Percentiles rank a stretch among this genome's conserved stretches.
Evolutionary conservation across 2,329 filamentous ascomycete species (phyloP).

Genomic region (Pseudocercospora eumusae): DNA sequence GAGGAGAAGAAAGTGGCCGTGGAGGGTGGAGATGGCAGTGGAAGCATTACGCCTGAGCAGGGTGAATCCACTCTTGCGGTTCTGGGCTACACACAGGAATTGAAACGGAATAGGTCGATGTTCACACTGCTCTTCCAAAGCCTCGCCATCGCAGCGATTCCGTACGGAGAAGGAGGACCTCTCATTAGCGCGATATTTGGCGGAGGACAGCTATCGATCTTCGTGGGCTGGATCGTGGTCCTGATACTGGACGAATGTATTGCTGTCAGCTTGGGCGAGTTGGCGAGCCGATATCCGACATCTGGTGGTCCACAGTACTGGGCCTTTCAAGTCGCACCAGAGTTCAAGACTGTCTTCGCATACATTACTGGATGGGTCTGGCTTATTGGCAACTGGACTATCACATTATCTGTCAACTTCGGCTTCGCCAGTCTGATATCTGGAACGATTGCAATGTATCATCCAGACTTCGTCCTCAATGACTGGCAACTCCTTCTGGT

Average conservation of each 20-base stretch:
- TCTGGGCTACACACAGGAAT: conserved; percentile 60
- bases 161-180: conserved; percentile 61
- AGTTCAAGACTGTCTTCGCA: conserved; percentile 52
- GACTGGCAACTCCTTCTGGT: conserved; percentile 70
- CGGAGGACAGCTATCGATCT: conserved; percentile 67
- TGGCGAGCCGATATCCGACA: conserved; percentile 74
- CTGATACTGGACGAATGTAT: conserved; percentile 70
- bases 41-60: conserved; percentile 4
- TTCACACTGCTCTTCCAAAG: conserved; percentile 63
- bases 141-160: conserved; percentile 53
- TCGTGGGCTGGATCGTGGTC: conserved; percentile 70
- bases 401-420: conserved; percentile 76
- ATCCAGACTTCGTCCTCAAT: conserved; percentile 55
- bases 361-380: conserved; percentile 76
- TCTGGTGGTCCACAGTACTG: conserved; percentile 77
- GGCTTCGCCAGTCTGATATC: conserved; percentile 58
- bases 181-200: conserved; percentile 55
- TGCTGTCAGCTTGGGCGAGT: conserved; percentile 66
- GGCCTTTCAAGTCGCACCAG: conserved; percentile 66
- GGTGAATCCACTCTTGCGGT: conserved; percentile 14
- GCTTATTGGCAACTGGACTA: conserved; percentile 76
- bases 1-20: conserved; percentile 8
- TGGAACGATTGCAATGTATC: conserved; percentile 54
- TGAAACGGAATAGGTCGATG: conserved; percentile 61
- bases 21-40: conserved; percentile 2